These are phyloP conservation scores for Taphrina betulina DNA, from an alignment of 1,139 yeast species.

Conservation along the genomic window DNA sequence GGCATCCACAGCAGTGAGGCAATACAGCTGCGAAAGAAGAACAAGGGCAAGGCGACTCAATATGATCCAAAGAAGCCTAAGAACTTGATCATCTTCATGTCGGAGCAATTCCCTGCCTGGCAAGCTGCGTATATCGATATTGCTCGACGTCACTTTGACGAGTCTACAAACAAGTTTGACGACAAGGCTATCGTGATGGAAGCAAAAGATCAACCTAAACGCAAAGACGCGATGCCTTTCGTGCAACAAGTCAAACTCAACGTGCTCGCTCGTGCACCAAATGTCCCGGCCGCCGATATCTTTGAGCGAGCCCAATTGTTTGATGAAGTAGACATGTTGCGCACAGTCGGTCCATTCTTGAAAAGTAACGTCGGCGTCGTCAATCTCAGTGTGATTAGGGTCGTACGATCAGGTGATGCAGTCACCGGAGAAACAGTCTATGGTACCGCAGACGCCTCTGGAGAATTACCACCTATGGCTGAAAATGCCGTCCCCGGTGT, in stretches of 20 bases:
- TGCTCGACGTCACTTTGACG: slow-evolving; percentile 73
- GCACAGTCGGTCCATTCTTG: slow-evolving; percentile 53
- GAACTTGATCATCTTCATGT: slow-evolving; percentile 66
- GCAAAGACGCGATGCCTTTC: slow-evolving; percentile 94
- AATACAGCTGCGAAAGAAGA: slow-evolving; percentile 82
- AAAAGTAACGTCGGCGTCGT: slow-evolving; percentile 58
- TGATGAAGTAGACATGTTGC: slow-evolving; percentile 69
- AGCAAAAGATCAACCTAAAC: slow-evolving; percentile 48
- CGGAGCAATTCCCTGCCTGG: slow-evolving; percentile 93
- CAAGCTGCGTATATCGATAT: slow-evolving; percentile 83
- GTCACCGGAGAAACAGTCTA: slow-evolving; percentile 58
- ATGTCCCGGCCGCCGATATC: slow-evolving; percentile 64
- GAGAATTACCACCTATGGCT: slow-evolving; percentile 62
- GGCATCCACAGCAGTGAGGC: slow-evolving; percentile 92
- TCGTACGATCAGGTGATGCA: slow-evolving; percentile 58
- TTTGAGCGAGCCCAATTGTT: slow-evolving; percentile 78
- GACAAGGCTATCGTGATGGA: slow-evolving; percentile 36
- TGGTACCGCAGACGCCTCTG: slow-evolving; percentile 62
- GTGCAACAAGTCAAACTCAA: slow-evolving; percentile 81
- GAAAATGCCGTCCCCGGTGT: slow-evolving; percentile 89
- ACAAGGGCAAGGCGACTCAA: slow-evolving; percentile 72
- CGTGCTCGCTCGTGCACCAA: slow-evolving; percentile 54
- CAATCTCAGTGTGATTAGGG: slow-evolving; percentile 59
- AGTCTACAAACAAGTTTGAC: slow-evolving; percentile 26
- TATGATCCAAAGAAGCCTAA: slow-evolving; percentile 73